Percentiles rank a stretch among this genome's conserved stretches.
phyloP scores from a whole-genome alignment of 345 rosid species.

The Sonneratia alba region DNA sequence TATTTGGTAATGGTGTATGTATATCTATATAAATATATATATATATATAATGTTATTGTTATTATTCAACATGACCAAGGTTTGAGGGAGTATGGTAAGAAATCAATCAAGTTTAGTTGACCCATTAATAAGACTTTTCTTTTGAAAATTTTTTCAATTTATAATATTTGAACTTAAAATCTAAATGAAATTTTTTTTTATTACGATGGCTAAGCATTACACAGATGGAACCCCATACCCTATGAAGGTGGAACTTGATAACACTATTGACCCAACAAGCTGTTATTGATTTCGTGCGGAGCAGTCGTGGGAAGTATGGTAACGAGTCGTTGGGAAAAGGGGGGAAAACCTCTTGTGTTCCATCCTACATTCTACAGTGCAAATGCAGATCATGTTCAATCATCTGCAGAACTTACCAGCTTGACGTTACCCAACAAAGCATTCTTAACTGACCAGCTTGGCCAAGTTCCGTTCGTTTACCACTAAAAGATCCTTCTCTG shows the following conservation, averaged over 20 bases:
- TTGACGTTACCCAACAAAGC: constrained; percentile 50
- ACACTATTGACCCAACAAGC: no score
- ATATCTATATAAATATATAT: no score
- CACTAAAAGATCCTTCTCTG: constrained; percentile 12
- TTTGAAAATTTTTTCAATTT: no score
- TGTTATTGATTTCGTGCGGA: neutral
- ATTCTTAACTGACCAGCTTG: constrained; percentile 62
- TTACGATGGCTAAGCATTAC: neutral
- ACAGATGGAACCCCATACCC: neutral
- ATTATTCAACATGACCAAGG: no score
- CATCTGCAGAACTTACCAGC: constrained; percentile 58
- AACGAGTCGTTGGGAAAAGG: neutral
- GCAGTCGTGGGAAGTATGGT: no score
- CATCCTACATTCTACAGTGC: neutral
- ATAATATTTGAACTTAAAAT: no score
- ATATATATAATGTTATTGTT: no score
- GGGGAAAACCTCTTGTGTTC: neutral
- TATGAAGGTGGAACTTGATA: neutral
- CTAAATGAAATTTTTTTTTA: no score
- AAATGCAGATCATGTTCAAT: constrained; percentile 16
- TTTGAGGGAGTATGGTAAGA: no score
- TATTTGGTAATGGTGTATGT: no score
- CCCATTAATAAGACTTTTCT: no score
- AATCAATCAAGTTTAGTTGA: no score
- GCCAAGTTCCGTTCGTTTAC: constrained; percentile 42